Base-by-base conservation (phyloP, 352 stramenopile species). In the Elongisporangium undulatum region DNA sequence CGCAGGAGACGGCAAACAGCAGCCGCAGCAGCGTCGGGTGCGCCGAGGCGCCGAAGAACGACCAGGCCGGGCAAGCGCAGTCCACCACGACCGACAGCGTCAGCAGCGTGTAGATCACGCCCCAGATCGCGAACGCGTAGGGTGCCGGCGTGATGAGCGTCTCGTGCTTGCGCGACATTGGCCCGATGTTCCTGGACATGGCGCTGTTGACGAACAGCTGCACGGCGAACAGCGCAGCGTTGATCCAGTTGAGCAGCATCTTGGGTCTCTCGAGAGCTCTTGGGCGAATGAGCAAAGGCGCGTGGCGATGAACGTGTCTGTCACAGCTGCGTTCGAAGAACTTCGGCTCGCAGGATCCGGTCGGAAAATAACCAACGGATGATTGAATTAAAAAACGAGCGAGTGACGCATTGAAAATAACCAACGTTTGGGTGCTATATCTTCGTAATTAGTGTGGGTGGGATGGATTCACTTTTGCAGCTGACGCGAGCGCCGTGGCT, bases 91-190 rank as follows among this genome's bases (percentile, higher is more conserved):
- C 75, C 9, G 69, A 78, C 9, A 85, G 61, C n/a, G 76, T 71
- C 65, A 94, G 68, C 71, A 82, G 70, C 50, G 64, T 58, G 71
- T 94, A 92, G 68, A 94, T 94, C 51, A 94, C 57, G 1, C 82
- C 72, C 82, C 85, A 94, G 69, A 94, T 92, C 45, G 77, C 73
- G 62, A 94, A 94, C 39, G 80, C 81, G 66, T 82, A 88, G 23
- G 74, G 69, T 26, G 78, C 80, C 22, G 85, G 85, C 52, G 85
- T 94, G 68, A 94, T 81, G 58, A 92, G 74, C 62, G 82, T 91
- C 62, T 85, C 71, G 51, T 93, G 79, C 58, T 68, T 73, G 15
- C 69, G 75, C 53, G 81, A 82, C 65, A 83, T 77, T 52, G 81
- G 77, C 0, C 64, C 71, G 51, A 93, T 81, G 51, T 63, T 69